Evolutionary conservation across 176 grass and related monocot species (phyloP).

Genomic region (Phoenix dactylifera): DNA sequence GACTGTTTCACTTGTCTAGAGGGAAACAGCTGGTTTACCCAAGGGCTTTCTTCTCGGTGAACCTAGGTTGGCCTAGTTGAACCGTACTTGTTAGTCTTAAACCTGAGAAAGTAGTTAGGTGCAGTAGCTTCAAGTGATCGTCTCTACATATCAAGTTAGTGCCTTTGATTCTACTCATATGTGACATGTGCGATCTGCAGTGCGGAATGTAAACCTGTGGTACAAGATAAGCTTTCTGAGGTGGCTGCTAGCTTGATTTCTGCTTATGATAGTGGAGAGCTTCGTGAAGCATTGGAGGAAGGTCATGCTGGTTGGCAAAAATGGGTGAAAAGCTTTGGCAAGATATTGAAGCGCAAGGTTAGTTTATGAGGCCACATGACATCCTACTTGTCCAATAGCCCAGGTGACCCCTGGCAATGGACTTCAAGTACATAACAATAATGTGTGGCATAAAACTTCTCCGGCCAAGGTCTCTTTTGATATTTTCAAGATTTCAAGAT

Average conservation of each 20-base stretch:
- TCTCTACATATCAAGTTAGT: constrained; percentile 1
- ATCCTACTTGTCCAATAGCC: background rate
- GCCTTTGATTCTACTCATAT: constrained; percentile 1
- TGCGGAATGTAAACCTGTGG: constrained; percentile 66
- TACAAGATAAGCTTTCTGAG: constrained; percentile 89
- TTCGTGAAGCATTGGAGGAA: constrained; percentile 63
- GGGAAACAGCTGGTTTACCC: too few relatives aligned
- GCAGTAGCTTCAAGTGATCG: too few relatives aligned
- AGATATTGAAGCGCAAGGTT: constrained; percentile 72
- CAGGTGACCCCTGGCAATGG: too few relatives aligned
- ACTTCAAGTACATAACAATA: too few relatives aligned
- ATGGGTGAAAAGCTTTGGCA: constrained; percentile 85
- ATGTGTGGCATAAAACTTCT: too few relatives aligned
- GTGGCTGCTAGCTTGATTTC: constrained; percentile 52
- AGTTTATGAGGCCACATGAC: constrained; percentile 6
- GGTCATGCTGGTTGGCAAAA: constrained; percentile 72
- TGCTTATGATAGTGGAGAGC: constrained; percentile 67
- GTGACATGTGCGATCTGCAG: constrained; percentile 30
- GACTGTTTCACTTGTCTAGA: too few relatives aligned
- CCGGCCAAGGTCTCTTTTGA: too few relatives aligned
- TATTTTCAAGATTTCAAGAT: too few relatives aligned
- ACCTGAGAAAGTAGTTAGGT: too few relatives aligned
- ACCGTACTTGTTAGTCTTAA: too few relatives aligned
- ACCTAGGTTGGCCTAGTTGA: too few relatives aligned
- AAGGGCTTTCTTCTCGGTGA: too few relatives aligned